Base-by-base conservation (phyloP, 108 stramenopile genomes). In the Cyclotella atomus region DNA sequence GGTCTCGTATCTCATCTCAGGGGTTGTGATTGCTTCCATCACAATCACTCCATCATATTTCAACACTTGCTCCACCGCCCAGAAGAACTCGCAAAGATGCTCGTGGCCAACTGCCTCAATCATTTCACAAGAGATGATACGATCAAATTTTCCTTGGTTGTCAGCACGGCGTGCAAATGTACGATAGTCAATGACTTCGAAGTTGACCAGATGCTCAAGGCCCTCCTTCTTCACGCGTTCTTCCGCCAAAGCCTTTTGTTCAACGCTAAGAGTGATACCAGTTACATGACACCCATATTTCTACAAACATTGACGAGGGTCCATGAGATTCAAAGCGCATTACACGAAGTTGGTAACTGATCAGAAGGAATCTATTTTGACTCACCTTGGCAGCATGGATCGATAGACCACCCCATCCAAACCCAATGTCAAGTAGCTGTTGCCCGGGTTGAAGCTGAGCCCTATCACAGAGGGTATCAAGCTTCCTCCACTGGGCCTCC, bases 51-150 rank as follows among this genome's bases (percentile, higher is more conserved):
- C 98, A 49, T 87, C 89, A 28, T 83, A 91, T 23, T 72, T 79
- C 44, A 99, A 78, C 17, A 97, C 90, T 65, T 89, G 89, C 27
- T 97, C 97, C 2, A 95, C 92, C 16, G 94, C 90, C 82, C 88
- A 93, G 71, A 93, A 98, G 83, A 93, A 99, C 56, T 88, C 89
- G n/a, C 74, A 80, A 16, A 91, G 85, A 61, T 97, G 92, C 33
- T 95, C 93, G 76, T 97, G 96, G 21, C 98, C 98, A 7, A 99
- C 98, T 27, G 97, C 98, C 64, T 99, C 98, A 69, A 99, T 96
- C 97, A 99, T 99, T 71, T 99, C 98, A 71, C 95, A 96, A 52
- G 91, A 91, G 3, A 99, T 73, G 46, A 98, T 92, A 45, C 97
- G 89, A 83, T 98, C 97, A 67, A 97, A 98, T 21, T 75, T 85